Evolutionary conservation across 108 stramenopile species (phyloP).

Genomic region (Seminavis robusta): DNA sequence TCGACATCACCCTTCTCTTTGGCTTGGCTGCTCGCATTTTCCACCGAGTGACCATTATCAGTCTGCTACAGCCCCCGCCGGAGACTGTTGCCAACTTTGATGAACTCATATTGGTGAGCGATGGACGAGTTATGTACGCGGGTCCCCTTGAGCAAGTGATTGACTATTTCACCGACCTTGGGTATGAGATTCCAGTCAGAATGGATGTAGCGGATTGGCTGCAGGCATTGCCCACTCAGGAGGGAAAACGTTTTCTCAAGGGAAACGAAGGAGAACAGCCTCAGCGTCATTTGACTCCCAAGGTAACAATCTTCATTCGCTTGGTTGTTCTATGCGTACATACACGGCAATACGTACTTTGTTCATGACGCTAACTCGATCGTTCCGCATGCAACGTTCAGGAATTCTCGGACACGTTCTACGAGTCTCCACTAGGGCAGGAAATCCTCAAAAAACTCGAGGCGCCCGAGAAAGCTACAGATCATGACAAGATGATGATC

Average conservation of each 20-base stretch:
- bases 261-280: conserved; percentile 1
- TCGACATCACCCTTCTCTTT: conserved; percentile 70
- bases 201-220: conserved; percentile 84
- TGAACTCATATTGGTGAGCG: conserved; percentile 76
- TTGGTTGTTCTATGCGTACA: too few relatives aligned
- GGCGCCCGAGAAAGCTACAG: background rate
- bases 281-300: conserved; percentile 41
- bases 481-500: background rate
- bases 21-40: conserved; percentile 24
- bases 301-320: too few relatives aligned
- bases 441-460: conserved; percentile 27
- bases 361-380: too few relatives aligned
- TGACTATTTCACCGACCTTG: conserved; percentile 53
- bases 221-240: conserved; percentile 49
- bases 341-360: too few relatives aligned
- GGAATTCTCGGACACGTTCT: conserved; percentile 53
- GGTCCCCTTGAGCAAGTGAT: conserved; percentile 70
- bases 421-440: conserved; percentile 32
- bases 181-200: conserved; percentile 61
- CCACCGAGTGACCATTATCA: conserved; percentile 42
- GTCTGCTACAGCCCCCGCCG: conserved; percentile 87
- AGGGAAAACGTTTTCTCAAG: conserved; percentile 36
- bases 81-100: conserved; percentile 91
- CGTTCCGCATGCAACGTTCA: too few relatives aligned
- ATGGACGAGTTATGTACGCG: conserved; percentile 79